phyloP scores from a whole-genome alignment of 2,329 filamentous ascomycete genomes.

The Neopestalotiopsis clavispora region DNA sequence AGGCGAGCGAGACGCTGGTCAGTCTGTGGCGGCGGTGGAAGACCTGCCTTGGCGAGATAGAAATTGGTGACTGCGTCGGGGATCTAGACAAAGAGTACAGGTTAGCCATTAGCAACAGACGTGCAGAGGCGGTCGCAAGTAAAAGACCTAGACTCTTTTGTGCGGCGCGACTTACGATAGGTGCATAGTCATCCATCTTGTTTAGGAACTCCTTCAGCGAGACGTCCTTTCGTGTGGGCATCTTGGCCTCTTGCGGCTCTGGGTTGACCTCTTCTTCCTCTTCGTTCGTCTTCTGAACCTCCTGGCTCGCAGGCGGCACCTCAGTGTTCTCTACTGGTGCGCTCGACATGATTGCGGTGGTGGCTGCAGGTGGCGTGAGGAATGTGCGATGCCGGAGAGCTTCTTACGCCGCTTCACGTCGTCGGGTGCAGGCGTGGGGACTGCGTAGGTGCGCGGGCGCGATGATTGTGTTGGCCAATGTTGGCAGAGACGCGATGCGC shows the following conservation, averaged over 20 bases:
- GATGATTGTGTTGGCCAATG: not conserved
- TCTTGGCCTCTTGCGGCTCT: constrained; percentile 55
- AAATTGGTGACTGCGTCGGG: constrained; percentile 97
- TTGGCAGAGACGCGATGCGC: not conserved
- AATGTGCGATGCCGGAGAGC: constrained; percentile 1
- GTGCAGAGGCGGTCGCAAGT: not conserved
- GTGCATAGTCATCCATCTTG: constrained; percentile 98
- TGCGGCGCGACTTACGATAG: constrained; percentile 72
- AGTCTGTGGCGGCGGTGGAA: constrained; percentile 89
- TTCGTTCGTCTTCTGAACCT: constrained; percentile 23
- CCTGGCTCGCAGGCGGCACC: constrained; percentile 27
- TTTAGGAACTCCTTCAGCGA: constrained; percentile 89
- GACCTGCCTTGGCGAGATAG: constrained; percentile 94
- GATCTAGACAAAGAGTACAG: constrained; percentile 63
- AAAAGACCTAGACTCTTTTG: not conserved
- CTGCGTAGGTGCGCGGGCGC: not conserved
- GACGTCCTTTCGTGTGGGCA: constrained; percentile 86
- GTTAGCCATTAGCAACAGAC: not conserved
- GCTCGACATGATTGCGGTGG: constrained; percentile 29
- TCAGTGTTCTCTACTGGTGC: constrained; percentile 34
- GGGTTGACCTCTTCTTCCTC: constrained; percentile 27
- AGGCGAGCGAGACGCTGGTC: constrained; percentile 90
- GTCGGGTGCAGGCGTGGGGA: not conserved
- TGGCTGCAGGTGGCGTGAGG: not conserved
- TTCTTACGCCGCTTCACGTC: not conserved